Evolutionary conservation across 2,329 filamentous ascomycete species (phyloP).

Genomic region (Dactylellina leptospora): DNA sequence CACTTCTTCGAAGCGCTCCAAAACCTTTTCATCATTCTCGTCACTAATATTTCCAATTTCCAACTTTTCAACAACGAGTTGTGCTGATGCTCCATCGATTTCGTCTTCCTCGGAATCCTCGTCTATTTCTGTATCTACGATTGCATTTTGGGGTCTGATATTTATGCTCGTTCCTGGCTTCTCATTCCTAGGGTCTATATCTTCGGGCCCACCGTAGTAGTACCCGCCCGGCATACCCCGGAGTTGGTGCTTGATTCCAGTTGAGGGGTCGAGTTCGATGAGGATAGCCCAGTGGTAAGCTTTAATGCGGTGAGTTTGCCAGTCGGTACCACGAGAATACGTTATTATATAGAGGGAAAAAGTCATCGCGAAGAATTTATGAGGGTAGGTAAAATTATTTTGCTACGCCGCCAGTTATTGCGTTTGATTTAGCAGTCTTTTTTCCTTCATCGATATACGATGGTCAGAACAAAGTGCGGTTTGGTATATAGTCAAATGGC

Average conservation of each 20-base stretch:
- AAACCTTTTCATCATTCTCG: constrained; percentile 4
- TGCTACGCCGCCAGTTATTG: background rate
- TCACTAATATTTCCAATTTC: constrained; percentile 20
- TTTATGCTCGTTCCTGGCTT: constrained; percentile 14
- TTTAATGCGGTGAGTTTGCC: constrained; percentile 19
- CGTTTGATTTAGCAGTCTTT: background rate
- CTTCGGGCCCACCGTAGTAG: constrained; percentile 38
- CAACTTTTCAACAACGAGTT: constrained; percentile 19
- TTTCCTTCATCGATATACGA: too few species aligned
- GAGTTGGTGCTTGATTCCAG: constrained; percentile 33
- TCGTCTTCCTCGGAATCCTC: background rate
- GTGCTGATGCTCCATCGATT: constrained; percentile 12
- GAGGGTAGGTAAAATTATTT: background rate
- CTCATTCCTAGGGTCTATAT: background rate
- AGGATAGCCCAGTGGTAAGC: constrained; percentile 33
- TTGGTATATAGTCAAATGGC: too few species aligned
- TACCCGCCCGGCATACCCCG: constrained; percentile 33
- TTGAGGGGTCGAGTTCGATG: constrained; percentile 15
- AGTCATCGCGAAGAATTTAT: constrained; percentile 1
- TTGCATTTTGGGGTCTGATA: background rate
- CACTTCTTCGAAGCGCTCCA: constrained; percentile 13
- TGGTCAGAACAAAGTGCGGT: too few species aligned
- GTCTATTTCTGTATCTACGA: too few species aligned
- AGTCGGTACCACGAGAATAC: constrained; percentile 30
- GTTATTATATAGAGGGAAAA: constrained; percentile 30